Base-by-base conservation (phyloP, 2,329 filamentous ascomycete genomes). In the Penicillium fuscoglaucum region DNA sequence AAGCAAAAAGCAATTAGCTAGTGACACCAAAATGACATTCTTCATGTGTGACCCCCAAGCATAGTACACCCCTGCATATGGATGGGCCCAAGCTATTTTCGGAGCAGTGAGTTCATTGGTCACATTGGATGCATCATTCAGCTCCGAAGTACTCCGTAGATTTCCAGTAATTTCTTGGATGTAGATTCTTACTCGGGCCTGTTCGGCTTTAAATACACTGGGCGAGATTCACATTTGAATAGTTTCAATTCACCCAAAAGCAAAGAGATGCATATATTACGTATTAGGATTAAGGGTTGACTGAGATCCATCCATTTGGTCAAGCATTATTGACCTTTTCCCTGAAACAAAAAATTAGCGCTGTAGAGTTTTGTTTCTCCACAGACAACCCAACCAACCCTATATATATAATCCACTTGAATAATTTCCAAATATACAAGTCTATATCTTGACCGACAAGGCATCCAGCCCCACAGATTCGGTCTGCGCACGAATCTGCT, bases 401-500 rank as follows among this genome's bases (percentile, higher is more conserved):
- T 26, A 26, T 37, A n/a, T 37, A 10, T 17, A 26, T 24, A 26
- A 3, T 15, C 10, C 6, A 1, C 1, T 17, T 12, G 12, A 29
- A 40, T 29, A 6, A n/a, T 26, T 28, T 9, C 4, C 6, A 8
- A 29, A 9, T 19, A 19, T 50, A 21, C 48, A 40, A 43, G 24
- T 21, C n/a, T 52, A 52, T 28, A 41, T 3, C 26, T 43, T 43
- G 19, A 15, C 37, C 4, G 26, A 52, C 26, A 52, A 31, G 9
- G 19, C 15, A 9, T 13, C 13, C n/a, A 52, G 24, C 1, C 26
- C 13, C 13, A 52, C 49, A 12, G 37, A 24, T n/a, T 52, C 49
- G 7, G 26, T 52, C 26, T 52, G 49, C 13, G 49, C 49, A 29
- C 37, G 49, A 31, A 52, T 52, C n/a, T 52, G 49, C 26, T 52